Evolutionary conservation across 2,329 filamentous ascomycete species (phyloP).

Genomic region (Ustulina deusta): DNA sequence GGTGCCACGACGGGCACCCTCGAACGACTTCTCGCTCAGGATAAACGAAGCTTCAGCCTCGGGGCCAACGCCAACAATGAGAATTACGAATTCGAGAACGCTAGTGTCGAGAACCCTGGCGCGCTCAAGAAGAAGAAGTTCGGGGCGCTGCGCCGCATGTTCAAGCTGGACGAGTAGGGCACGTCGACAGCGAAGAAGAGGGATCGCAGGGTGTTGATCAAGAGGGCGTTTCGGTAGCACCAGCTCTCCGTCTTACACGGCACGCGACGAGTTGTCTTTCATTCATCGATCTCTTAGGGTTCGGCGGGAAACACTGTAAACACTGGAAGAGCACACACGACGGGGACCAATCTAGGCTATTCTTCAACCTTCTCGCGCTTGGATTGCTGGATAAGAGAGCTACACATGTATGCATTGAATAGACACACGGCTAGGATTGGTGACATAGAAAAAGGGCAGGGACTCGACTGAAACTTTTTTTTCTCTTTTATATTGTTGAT

Average conservation of each 20-base stretch:
- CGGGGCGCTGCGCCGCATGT: conserved; percentile 65
- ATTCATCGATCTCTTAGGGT: not conserved
- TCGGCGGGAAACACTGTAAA: not conserved
- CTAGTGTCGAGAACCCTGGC: conserved; percentile 49
- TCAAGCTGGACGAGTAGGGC: conserved; percentile 65
- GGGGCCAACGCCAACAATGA: conserved; percentile 46
- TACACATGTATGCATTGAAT: conserved; percentile 22
- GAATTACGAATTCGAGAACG: conserved; percentile 27
- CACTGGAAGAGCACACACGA: not conserved
- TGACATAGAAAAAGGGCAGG: not conserved
- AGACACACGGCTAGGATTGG: conserved; percentile 4
- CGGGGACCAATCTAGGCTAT: not conserved
- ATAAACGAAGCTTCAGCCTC: conserved; percentile 47
- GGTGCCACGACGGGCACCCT: conserved; percentile 25
- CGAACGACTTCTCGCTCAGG: conserved; percentile 38
- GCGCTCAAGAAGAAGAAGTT: conserved; percentile 67
- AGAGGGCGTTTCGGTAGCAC: conserved; percentile 29
- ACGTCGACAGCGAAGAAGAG: conserved; percentile 33
- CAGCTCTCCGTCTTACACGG: not conserved
- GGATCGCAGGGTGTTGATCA: conserved; percentile 43
- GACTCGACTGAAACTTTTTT: conserved; percentile 5
- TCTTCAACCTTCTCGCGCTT: not conserved
- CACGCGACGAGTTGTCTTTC: not conserved
- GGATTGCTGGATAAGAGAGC: conserved; percentile 12
- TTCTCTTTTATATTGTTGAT: conserved; percentile 8